phyloP scores from a whole-genome alignment of 805 yeast genomes.

The Monosporozyma unispora region DNA sequence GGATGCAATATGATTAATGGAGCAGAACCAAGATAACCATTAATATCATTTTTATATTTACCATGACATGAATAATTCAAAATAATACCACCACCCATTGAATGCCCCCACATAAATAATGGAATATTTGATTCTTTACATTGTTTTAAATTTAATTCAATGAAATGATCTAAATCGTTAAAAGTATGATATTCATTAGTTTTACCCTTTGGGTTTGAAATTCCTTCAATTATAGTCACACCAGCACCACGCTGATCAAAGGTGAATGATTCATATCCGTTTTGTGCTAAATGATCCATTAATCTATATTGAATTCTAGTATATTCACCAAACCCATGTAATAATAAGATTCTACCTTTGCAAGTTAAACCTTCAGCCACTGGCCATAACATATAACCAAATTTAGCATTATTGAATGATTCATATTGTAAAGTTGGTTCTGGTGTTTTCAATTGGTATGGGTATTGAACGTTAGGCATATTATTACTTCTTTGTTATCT shows the following conservation, averaged over 20 bases:
- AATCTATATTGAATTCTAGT: conserved; percentile 40
- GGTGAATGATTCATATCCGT: conserved; percentile 57
- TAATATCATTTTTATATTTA: conserved; percentile 36
- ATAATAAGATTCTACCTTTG: conserved; percentile 48
- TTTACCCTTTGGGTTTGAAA: conserved; percentile 48
- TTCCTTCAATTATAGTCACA: conserved; percentile 50
- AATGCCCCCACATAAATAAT: conserved; percentile 54
- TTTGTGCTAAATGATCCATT: conserved; percentile 42
- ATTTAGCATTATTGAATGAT: conserved; percentile 22
- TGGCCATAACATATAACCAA: conserved; percentile 27
- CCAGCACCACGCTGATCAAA: conserved; percentile 78
- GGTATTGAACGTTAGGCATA: conserved; percentile 11
- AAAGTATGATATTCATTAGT: conserved; percentile 50
- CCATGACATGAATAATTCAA: conserved; percentile 57
- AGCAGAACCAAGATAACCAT: conserved; percentile 43
- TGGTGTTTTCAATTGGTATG: conserved; percentile 16
- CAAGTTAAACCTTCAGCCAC: background rate
- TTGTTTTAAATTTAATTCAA: conserved; percentile 17
- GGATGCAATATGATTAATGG: conserved; percentile 57
- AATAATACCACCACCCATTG: conserved; percentile 75
- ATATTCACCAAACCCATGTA: conserved; percentile 69
- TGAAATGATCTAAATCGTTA: conserved; percentile 50
- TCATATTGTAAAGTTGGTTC: conserved; percentile 19
- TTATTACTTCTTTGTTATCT: background rate
- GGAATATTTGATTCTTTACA: conserved; percentile 18